Base-by-base conservation (phyloP, 1,284 basidiomycete species). In the Vanrija sp. region DNA sequence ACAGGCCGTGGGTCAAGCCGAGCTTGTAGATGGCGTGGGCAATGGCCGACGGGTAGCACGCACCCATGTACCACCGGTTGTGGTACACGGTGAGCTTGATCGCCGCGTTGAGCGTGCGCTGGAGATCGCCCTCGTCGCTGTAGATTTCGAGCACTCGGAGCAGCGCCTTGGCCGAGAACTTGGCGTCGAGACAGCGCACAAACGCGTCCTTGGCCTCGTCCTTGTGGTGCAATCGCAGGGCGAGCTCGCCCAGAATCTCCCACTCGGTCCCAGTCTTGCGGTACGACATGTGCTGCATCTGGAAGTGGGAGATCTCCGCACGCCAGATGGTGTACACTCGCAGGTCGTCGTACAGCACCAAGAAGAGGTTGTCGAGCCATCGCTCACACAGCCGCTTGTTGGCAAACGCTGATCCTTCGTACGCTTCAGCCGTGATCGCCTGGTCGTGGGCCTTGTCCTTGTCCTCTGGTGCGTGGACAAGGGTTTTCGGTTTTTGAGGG, bases 301-400 rank as follows among this genome's bases (percentile, higher is more conserved):
- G 96, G 82, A 96, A 98, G 71, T 99, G 95, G 0, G 92, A 91
- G n/a, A 98, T 88, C 71, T 98, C 96, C 4, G 96, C 95, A 19
- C 95, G 85, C 85, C 96, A 99, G 69, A 98, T 98, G 0, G 96
- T 98, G 86, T 95, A 98, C 12, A 98, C 89, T n/a, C 96, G 85
- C 46, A 98, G 79, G 71, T 98, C 95, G 87, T 98, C 94, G 73
- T 98, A 98, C 4, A 98, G 79, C 2, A 98, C 93, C 91, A 98
- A 94, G 78, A 98, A 98, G 51, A 98, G 75, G 66, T 98, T 98
- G 73, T 98, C 70, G 49, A 99, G 80, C 95, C 95, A 98, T 46
- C 96, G 82, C 72, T 98, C 95, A 72, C 96, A 98, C 25, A 99
- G 78, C 35, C 96, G 82, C 79, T 98, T 98, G 75, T 94, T 97